Evolutionary conservation across 2,329 filamentous ascomycete genomes (phyloP).

Genomic region (Lecanosticta acicola): DNA sequence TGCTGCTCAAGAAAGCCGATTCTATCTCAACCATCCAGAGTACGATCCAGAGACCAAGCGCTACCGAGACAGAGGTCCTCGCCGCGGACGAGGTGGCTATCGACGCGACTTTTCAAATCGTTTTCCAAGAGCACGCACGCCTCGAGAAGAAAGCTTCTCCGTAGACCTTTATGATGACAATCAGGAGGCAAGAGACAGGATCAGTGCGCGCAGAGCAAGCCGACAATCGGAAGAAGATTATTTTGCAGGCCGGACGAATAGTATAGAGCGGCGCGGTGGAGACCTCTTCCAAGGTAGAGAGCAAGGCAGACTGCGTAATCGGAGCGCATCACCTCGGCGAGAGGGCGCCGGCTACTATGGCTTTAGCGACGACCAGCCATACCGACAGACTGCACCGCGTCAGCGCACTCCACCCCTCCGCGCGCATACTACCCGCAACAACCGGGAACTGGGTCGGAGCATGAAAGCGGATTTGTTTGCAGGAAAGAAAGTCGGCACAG

Average conservation of each 20-base stretch:
- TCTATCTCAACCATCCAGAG: conserved; percentile 88
- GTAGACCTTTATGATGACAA: conserved; percentile 80
- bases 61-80: conserved; percentile 19
- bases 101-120: too few relatives aligned
- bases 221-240: conserved; percentile 19
- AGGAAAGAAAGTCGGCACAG: conserved; percentile 18
- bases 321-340: conserved; percentile 54
- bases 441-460: conserved; percentile 21
- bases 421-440: conserved; percentile 16
- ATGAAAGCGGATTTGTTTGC: conserved; percentile 40
- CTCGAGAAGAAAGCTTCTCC: conserved; percentile 48
- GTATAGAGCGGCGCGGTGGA: conserved; percentile 14
- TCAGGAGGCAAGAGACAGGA: conserved; percentile 18
- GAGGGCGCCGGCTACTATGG: conserved; percentile 46
- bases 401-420: conserved; percentile 39
- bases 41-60: conserved; percentile 66
- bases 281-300: conserved; percentile 32
- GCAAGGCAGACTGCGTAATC: conserved; percentile 48
- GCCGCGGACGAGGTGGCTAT: conserved; percentile 7
- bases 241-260: conserved; percentile 10
- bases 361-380: conserved; percentile 46
- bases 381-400: conserved; percentile 39
- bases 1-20: conserved; percentile 75
- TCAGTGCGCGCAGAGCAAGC: conserved; percentile 18
- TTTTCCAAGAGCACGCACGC: too few relatives aligned